Conservation (phyloP, 2,329 filamentous ascomycete genomes). For the Cucurbitaria berberidis region DNA sequence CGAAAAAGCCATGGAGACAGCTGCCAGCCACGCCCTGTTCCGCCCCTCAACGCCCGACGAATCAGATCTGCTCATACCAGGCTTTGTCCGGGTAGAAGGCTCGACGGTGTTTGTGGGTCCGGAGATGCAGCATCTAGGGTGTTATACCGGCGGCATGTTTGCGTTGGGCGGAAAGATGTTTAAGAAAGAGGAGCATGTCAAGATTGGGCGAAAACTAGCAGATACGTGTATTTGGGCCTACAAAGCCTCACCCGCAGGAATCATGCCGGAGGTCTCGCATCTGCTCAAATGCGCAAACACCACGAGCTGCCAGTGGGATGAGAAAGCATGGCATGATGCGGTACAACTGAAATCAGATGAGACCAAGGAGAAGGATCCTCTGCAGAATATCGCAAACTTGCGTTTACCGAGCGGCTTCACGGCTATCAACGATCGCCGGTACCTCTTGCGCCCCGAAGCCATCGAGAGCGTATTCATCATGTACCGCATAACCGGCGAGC, state of each 20-base stretch:
- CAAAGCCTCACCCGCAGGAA: conserved; percentile 60
- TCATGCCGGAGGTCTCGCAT: conserved; percentile 67
- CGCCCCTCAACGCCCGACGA: conserved; percentile 57
- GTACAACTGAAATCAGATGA: conserved; percentile 35
- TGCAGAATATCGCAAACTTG: conserved; percentile 47
- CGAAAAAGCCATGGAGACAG: conserved; percentile 56
- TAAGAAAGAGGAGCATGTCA: conserved; percentile 59
- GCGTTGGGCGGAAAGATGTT: conserved; percentile 65
- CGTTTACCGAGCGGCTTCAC: conserved; percentile 54
- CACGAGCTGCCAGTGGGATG: conserved; percentile 60
- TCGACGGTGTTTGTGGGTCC: conserved; percentile 50
- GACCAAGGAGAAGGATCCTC: conserved; percentile 34
- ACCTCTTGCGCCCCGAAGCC: conserved; percentile 61
- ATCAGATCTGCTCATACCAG: conserved; percentile 55
- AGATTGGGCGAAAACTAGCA: conserved; percentile 63
- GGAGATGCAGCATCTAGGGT: conserved; percentile 64
- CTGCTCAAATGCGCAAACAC: conserved; percentile 57
- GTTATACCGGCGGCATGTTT: conserved; percentile 68
- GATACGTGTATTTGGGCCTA: conserved; percentile 70
- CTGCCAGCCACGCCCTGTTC: conserved; percentile 55
- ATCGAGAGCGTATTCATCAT: conserved; percentile 68
- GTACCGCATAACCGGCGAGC: conserved; percentile 65
- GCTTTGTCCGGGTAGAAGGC: conserved; percentile 49
- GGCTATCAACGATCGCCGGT: conserved; percentile 52
- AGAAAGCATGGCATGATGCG: conserved; percentile 57